Conservation (phyloP, 2,329 filamentous ascomycete species). For the Neonectria punicea region DNA sequence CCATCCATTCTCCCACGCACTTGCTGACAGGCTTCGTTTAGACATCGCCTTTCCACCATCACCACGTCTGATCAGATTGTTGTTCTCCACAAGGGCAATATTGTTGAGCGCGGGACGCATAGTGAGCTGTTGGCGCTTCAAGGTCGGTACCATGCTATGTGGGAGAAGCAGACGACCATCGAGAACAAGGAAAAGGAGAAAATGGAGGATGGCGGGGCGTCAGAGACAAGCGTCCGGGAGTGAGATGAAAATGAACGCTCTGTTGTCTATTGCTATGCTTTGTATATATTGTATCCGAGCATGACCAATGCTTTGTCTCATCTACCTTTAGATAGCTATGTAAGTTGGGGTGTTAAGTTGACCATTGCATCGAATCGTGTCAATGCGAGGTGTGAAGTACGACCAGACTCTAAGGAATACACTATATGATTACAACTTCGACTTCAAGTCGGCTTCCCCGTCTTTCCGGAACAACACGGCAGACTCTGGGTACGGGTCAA, state of each 20-base stretch:
- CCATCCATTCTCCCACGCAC: not conserved
- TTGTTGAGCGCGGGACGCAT: constrained; percentile 63
- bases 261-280: not conserved
- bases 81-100: constrained; percentile 62
- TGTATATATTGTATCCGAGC: not conserved
- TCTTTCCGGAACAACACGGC: constrained; percentile 37
- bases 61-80: constrained; percentile 65
- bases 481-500: constrained; percentile 75
- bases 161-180: constrained; percentile 60
- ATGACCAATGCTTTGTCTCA: not conserved
- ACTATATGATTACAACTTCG: constrained; percentile 26
- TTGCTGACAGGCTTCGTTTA: constrained; percentile 35
- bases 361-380: no score
- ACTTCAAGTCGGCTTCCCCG: constrained; percentile 11
- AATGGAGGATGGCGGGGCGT: constrained; percentile 41
- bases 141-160: constrained; percentile 63
- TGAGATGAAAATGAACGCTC: not conserved
- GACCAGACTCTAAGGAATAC: not conserved
- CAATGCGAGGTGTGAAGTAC: no score
- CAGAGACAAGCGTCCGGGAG: constrained; percentile 6
- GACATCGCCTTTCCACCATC: constrained; percentile 68
- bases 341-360: no score
- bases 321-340: not conserved
- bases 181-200: constrained; percentile 50
- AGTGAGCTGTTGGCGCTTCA: constrained; percentile 54